phyloP scores from a whole-genome alignment of 352 stramenopile species.

The Albugo candida region DNA sequence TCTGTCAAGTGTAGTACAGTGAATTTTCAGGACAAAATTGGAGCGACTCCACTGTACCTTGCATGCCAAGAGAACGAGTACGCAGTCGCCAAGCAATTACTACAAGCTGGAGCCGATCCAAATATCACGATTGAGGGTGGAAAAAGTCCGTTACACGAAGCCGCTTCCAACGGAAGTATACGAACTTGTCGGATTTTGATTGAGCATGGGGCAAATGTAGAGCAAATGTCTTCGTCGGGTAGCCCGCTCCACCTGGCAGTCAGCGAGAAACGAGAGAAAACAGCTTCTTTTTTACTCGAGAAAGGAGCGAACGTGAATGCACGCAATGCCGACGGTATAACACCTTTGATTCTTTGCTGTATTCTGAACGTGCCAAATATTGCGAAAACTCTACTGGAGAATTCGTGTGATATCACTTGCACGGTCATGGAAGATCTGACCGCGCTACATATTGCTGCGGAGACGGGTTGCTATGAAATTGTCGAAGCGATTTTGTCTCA shows the following conservation, averaged over 20 bases:
- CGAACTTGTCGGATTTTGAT: conserved; percentile 30
- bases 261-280: conserved; percentile 64
- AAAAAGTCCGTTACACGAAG: conserved; percentile 44
- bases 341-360: conserved; percentile 46
- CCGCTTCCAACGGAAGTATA: conserved; percentile 42
- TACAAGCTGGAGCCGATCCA: conserved; percentile 31
- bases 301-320: conserved; percentile 43
- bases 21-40: conserved; percentile 47
- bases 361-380: conserved; percentile 62
- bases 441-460: conserved; percentile 50
- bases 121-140: conserved; percentile 36
- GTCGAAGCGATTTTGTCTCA: conserved; percentile 30
- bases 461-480: conserved; percentile 44
- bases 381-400: conserved; percentile 28
- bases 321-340: conserved; percentile 45
- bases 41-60: conserved; percentile 44
- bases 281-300: conserved; percentile 32
- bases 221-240: conserved; percentile 44
- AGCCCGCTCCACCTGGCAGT: conserved; percentile 64
- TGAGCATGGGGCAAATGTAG: conserved; percentile 30
- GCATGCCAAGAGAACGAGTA: conserved; percentile 67
- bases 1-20: conserved; percentile 9
- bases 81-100: conserved; percentile 31
- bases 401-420: conserved; percentile 23
- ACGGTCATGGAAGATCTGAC: conserved; percentile 43